Base-by-base conservation (phyloP, 1,284 basidiomycete genomes). In the Malassezia restricta region DNA sequence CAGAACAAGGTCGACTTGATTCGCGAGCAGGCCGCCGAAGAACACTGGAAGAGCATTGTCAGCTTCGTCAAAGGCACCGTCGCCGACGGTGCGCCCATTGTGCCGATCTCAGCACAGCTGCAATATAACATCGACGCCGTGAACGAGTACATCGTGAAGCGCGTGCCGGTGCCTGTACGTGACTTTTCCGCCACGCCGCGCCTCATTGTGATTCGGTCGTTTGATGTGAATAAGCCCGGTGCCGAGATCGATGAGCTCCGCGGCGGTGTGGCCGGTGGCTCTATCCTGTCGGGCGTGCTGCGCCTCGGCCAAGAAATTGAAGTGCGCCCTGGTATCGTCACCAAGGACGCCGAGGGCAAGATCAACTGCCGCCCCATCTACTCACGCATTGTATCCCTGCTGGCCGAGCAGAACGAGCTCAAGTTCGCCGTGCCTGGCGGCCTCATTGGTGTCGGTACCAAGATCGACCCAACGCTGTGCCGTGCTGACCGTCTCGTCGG, bases 51-150 rank as follows among this genome's bases (percentile, higher is more conserved):
- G 47, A 59, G 56, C 51, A 73, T 73, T 52, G 57, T 62, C 42
- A 60, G 61, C 50, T 73, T 73, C 44, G 68, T 71, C 48, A 66
- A 71, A 45, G 68, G 90, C 49, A 98, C 92, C 37, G 89, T 95
- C 45, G 94, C 94, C 46, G 87, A 94, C 75, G 83, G 84, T 24
- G 95, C 94, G 7, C 92, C 94, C 47, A 95, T 98, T 75, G 87
- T 98, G 43, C 92, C 92, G 56, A 95, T 98, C 72, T 98, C 92
- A 37, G 92, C 92, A 5, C 94, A 98, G 76, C 79, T 98, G 56
- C 89, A 88, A 76, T 98, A 95, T 80, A 98, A 98, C 79, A 96
- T 98, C 68, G 92, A 96, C 71, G 91, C 92, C n/a, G 91, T 98
- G 47, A 94, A 94, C 77, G 90, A 96, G 73, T 95, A 96, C 78